These are phyloP conservation scores for Lipomyces oligophaga DNA, from an alignment of 805 yeast genomes.

Conservation along the genomic window DNA sequence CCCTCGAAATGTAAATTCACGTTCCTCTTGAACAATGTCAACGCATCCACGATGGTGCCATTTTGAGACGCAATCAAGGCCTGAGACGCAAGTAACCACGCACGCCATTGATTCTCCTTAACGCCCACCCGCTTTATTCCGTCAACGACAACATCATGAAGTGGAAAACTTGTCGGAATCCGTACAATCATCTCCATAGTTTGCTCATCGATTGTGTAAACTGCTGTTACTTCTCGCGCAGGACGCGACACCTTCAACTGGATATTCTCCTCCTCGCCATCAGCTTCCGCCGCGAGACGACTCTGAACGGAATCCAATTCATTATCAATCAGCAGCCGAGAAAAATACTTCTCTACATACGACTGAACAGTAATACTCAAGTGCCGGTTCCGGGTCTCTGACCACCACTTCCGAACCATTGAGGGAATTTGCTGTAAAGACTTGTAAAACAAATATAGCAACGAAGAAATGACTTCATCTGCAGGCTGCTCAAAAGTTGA, in stretches of 20 bases:
- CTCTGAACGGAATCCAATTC: slow-evolving; percentile 52
- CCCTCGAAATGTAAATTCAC: slow-evolving; percentile 85
- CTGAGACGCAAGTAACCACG: slow-evolving; percentile 91
- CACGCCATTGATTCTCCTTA: slow-evolving; percentile 87
- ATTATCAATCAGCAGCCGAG: slow-evolving; percentile 58
- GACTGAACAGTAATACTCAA: slow-evolving; percentile 57
- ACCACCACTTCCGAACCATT: slow-evolving; percentile 63
- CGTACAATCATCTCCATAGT: slow-evolving; percentile 71
- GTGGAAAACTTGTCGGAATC: slow-evolving; percentile 74
- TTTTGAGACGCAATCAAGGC: slow-evolving; percentile 63
- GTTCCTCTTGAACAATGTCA: slow-evolving; percentile 66
- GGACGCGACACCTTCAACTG: slow-evolving; percentile 58
- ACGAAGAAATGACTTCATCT: slow-evolving; percentile 42
- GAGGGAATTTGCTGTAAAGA: slow-evolving; percentile 54
- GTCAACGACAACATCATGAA: slow-evolving; percentile 65
- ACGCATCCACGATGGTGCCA: slow-evolving; percentile 54
- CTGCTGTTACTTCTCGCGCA: slow-evolving; percentile 65
- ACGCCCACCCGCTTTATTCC: slow-evolving; percentile 84
- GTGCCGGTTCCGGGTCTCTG: slow-evolving; percentile 63
- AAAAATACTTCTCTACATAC: slow-evolving; percentile 57
- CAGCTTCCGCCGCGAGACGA: slow-evolving; percentile 38
- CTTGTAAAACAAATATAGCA: slow-evolving; percentile 51
- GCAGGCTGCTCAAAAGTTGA: slow-evolving; percentile 27
- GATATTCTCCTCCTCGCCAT: slow-evolving; percentile 36
- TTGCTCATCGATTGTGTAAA: slow-evolving; percentile 81